These are phyloP conservation scores for Rhizomucor pusillus DNA, from an alignment of 371 early-diverging fungal species.

Conservation along the genomic window DNA sequence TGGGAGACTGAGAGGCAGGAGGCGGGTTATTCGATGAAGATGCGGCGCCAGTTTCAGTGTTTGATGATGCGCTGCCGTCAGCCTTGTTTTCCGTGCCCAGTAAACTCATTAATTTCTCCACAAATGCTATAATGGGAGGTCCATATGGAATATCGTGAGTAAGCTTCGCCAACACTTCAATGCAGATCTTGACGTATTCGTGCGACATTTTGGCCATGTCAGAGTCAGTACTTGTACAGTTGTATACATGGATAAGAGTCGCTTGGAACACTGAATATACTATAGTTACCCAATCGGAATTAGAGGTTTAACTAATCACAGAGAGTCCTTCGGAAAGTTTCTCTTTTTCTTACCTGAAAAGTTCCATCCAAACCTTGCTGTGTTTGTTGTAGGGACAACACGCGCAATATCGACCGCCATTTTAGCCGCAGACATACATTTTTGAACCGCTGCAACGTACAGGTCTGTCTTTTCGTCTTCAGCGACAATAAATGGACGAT, in stretches of 20 bases:
- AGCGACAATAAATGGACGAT: constrained; percentile 46
- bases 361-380: constrained; percentile 44
- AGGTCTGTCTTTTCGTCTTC: constrained; percentile 28
- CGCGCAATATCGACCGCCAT: constrained; percentile 48
- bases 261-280: constrained; percentile 45
- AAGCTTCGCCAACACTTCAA: constrained; percentile 30
- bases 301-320: neutral
- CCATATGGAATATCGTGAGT: constrained; percentile 29
- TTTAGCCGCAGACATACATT: constrained; percentile 55
- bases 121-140: constrained; percentile 30
- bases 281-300: too few relatives aligned
- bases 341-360: constrained; percentile 22
- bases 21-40: constrained; percentile 5
- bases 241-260: constrained; percentile 39
- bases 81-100: constrained; percentile 11
- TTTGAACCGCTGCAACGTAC: constrained; percentile 26
- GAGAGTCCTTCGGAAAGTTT: neutral
- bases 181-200: constrained; percentile 29
- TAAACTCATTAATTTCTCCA: constrained; percentile 25
- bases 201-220: constrained; percentile 22
- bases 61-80: constrained; percentile 6
- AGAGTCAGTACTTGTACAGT: constrained; percentile 30
- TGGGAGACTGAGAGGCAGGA: constrained; percentile 15
- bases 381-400: constrained; percentile 19
- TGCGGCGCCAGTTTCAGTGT: neutral